Conservation (phyloP, 2,329 filamentous ascomycete species). For the Gnomoniopsis sp. region DNA sequence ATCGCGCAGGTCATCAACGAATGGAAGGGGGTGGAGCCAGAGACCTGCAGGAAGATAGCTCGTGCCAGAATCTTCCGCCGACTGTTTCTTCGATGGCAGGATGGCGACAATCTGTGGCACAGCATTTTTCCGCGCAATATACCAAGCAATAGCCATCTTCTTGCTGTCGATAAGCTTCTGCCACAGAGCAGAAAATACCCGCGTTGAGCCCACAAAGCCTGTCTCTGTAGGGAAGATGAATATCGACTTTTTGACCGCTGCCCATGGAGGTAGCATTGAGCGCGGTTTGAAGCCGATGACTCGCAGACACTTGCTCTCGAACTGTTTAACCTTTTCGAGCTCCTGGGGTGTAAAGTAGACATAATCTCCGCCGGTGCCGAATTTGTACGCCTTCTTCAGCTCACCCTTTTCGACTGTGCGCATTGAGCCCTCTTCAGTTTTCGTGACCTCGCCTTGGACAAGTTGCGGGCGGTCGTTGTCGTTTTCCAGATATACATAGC, state of each 20-base stretch:
- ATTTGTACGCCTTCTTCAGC: constrained; percentile 90
- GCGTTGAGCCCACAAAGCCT: constrained; percentile 83
- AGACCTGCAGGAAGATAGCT: constrained; percentile 77
- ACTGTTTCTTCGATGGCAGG: constrained; percentile 67
- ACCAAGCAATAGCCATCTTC: constrained; percentile 88
- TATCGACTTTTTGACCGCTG: constrained; percentile 77
- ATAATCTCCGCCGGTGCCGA: constrained; percentile 87
- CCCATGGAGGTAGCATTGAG: constrained; percentile 73
- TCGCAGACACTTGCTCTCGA: constrained; percentile 78
- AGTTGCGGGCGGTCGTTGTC: constrained; percentile 78
- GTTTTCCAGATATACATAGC: constrained; percentile 76
- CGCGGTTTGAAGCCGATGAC: constrained; percentile 93
- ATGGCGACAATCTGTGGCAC: constrained; percentile 78
- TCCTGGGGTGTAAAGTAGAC: constrained; percentile 85
- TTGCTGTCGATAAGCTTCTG: constrained; percentile 77
- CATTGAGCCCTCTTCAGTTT: constrained; percentile 74
- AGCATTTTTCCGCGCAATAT: constrained; percentile 76
- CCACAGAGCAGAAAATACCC: constrained; percentile 88
- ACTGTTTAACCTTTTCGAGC: constrained; percentile 70
- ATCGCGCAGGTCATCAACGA: constrained; percentile 80
- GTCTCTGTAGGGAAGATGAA: constrained; percentile 95
- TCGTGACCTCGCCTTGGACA: constrained; percentile 68
- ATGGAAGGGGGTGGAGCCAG: constrained; percentile 86
- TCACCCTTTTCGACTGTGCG: constrained; percentile 75
- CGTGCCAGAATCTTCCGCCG: constrained; percentile 61